phyloP scores from a whole-genome alignment of 768 basidiomycete species.

The Mycena rebaudengoi region DNA sequence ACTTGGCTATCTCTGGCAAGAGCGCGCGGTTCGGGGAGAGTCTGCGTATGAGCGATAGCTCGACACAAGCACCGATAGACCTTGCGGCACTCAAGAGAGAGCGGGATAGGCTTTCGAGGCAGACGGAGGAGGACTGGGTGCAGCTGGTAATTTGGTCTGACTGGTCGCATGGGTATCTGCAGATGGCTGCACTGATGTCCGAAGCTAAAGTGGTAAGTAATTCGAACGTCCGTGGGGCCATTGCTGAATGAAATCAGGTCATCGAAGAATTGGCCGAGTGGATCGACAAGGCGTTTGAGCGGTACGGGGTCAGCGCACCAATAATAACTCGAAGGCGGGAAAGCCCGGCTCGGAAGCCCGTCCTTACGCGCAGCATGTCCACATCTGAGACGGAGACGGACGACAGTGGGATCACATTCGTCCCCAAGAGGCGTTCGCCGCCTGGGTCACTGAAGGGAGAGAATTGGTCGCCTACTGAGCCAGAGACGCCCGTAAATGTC shows the following conservation, averaged over 20 bases:
- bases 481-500: neutral
- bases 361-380: slow-evolving; percentile 21
- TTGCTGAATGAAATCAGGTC: slow-evolving; percentile 51
- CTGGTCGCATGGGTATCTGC: slow-evolving; percentile 97
- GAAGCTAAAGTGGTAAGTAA: slow-evolving; percentile 75
- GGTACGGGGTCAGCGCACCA: slow-evolving; percentile 32
- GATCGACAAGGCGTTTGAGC: slow-evolving; percentile 83
- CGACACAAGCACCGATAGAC: slow-evolving; percentile 44
- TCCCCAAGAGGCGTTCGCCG: slow-evolving; percentile 54
- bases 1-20: slow-evolving; percentile 65
- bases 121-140: slow-evolving; percentile 95
- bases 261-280: slow-evolving; percentile 89
- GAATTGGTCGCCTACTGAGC: neutral
- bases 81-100: slow-evolving; percentile 60
- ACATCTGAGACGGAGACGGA: slow-evolving; percentile 71
- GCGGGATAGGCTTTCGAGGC: slow-evolving; percentile 63
- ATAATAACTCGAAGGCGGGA: slow-evolving; percentile 12
- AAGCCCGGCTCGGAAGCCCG: slow-evolving; percentile 29
- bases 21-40: slow-evolving; percentile 70
- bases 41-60: slow-evolving; percentile 63
- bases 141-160: slow-evolving; percentile 93
- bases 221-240: neutral
- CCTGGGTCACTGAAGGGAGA: slow-evolving; percentile 29
- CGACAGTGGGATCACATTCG: slow-evolving; percentile 75
- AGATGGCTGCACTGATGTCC: slow-evolving; percentile 89